These are phyloP conservation scores for Ascosphaera aggregata DNA, from an alignment of 2,329 filamentous ascomycete species.

Conservation along the genomic window DNA sequence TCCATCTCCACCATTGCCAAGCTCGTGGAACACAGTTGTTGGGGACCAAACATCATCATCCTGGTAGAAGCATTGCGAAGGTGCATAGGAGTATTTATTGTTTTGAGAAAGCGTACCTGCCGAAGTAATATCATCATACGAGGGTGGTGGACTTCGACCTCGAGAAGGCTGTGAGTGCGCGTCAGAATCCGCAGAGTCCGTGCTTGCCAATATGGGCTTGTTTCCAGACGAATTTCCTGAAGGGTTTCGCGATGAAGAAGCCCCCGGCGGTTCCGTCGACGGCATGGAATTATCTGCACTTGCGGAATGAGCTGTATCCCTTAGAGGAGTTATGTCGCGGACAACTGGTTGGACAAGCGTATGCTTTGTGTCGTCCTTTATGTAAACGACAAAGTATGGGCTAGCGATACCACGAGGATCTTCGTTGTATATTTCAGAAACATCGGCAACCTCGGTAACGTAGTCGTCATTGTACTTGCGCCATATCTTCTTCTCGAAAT, in stretches of 20 bases:
- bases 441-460: conserved; percentile 44
- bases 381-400: conserved; percentile 65
- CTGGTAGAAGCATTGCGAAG: neutral
- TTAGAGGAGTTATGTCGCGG: conserved; percentile 15
- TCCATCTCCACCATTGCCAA: too few relatives aligned
- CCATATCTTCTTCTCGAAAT: conserved; percentile 64
- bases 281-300: conserved; percentile 1
- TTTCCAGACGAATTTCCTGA: conserved; percentile 4
- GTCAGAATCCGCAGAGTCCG: conserved; percentile 9
- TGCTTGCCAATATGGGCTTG: neutral
- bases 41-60: neutral
- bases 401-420: conserved; percentile 41
- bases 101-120: neutral
- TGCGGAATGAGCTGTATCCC: conserved; percentile 1
- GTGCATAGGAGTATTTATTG: neutral
- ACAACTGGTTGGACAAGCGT: conserved; percentile 34
- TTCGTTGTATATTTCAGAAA: conserved; percentile 43
- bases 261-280: conserved; percentile 1
- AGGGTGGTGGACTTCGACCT: conserved; percentile 6
- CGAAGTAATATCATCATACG: conserved; percentile 9
- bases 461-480: conserved; percentile 81
- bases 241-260: conserved; percentile 4
- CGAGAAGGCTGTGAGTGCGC: conserved; percentile 5
- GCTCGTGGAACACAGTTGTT: neutral
- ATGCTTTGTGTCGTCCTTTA: conserved; percentile 42